Evolutionary conservation across 108 stramenopile genomes (phyloP), one percentile per base, ranked within the genome.

Genomic region (Chaetoceros tenuissimus): DNA sequence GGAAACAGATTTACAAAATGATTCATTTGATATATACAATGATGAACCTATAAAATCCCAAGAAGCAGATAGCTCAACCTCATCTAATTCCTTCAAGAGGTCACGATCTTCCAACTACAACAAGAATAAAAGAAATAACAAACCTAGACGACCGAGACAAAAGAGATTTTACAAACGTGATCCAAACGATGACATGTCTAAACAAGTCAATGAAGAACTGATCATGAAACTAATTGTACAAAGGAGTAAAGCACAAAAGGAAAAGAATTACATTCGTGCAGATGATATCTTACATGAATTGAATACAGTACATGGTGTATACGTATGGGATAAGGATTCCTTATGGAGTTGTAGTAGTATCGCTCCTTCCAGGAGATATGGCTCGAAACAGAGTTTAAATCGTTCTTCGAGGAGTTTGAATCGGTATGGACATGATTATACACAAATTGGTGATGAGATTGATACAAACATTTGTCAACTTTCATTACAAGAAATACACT

Each of bases 391-490:
- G n/a, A n/a, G 18, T 13, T 28, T 64, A 46, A 28, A 48, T 24
- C 40, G 52, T n/a, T 16, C 57, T 48, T 54, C 73, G 2, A 40
- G 61, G 22, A 28, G 63, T 26, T 52, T 49, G 3, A 40, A 27
- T 44, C 71, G 76, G 24, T 53, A 70, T 31, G 89, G 89, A 24
- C 90, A 92, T 59, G 90, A 92, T 57, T 92, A 92, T 64, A 18
- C 49, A 13, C 74, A 77, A 48, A 65, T 55, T 16, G 84, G 77
- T 26, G 71, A 48, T 10, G 69, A 71, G 0, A 80, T 64, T 53
- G 34, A 40, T 40, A 56, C 70, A 7, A 28, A 59, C 0, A 56
- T 89, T 18, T 26, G 64, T 2, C 83, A 82, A 47, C 13, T 40
- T 5, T 10, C 5, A 40, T 13, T 40, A 10, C 46, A 24, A 22